phyloP scores from a whole-genome alignment of 2,329 filamentous ascomycete genomes.

The Tolypocladium ophioglossoides region DNA sequence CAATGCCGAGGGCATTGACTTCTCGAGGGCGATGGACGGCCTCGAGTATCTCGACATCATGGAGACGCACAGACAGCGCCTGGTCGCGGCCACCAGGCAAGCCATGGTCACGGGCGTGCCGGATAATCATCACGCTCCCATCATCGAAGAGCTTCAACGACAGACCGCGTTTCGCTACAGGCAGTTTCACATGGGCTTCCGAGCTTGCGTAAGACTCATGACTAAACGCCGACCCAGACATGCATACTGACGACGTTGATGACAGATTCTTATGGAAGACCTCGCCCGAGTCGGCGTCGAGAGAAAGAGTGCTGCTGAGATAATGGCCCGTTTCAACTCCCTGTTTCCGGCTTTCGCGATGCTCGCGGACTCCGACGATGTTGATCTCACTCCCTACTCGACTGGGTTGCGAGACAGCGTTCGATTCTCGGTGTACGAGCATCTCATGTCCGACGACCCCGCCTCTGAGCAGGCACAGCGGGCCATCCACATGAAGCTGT shows the following conservation, averaged over 20 bases:
- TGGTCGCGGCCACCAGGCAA: constrained; percentile 12
- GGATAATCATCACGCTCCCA: constrained; percentile 5
- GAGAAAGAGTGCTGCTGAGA: constrained; percentile 7
- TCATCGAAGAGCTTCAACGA: constrained; percentile 19
- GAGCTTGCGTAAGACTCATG: constrained; percentile 16
- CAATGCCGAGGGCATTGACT: constrained; percentile 17
- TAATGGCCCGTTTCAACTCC: constrained; percentile 25
- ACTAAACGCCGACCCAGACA: not conserved
- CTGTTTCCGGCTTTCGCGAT: constrained; percentile 19
- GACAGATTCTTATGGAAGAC: constrained; percentile 17
- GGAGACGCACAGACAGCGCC: constrained; percentile 19
- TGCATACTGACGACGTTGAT: not conserved
- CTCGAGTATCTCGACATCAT: constrained; percentile 20
- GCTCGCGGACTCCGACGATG: constrained; percentile 10
- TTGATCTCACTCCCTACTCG: constrained; percentile 18
- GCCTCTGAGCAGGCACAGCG: constrained; percentile 10
- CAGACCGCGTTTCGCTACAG: constrained; percentile 17
- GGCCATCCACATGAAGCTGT: constrained; percentile 19
- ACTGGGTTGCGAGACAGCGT: constrained; percentile 21
- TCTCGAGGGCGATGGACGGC: constrained; percentile 15
- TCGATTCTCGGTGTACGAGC: constrained; percentile 22
- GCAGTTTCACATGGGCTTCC: constrained; percentile 21
- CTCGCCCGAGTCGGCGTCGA: constrained; percentile 5
- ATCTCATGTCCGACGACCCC: constrained; percentile 17
- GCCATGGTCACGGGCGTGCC: constrained; percentile 6